Percentiles rank a stretch among this genome's conserved stretches.
These are phyloP conservation scores for Leccinellum rugosiceps DNA, from an alignment of 768 basidiomycete genomes.

Conservation along the genomic window DNA sequence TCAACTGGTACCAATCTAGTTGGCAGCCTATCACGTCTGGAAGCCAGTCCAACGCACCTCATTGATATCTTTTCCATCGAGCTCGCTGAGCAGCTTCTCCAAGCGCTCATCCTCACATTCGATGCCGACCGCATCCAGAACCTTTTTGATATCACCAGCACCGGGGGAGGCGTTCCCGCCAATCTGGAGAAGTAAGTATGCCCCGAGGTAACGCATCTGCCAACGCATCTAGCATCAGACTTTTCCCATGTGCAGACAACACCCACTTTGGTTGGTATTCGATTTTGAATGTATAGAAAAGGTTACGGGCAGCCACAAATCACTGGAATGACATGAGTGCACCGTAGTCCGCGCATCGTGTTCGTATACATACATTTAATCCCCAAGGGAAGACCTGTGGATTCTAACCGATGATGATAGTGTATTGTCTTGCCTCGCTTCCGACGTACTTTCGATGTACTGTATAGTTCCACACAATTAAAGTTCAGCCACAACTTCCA, in stretches of 20 bases:
- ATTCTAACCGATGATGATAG: conserved; percentile 73
- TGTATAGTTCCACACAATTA: conserved; percentile 61
- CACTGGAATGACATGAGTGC: conserved; percentile 44
- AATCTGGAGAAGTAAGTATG: conserved; percentile 94
- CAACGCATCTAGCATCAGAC: background rate
- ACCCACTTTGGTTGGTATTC: conserved; percentile 44
- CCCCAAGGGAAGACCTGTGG: conserved; percentile 91
- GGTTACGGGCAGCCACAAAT: conserved; percentile 87
- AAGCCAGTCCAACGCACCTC: conserved; percentile 45
- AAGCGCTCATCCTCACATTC: conserved; percentile 84
- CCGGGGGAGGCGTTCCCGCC: conserved; percentile 90
- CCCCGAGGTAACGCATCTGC: conserved; percentile 91
- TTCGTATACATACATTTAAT: conserved; percentile 61
- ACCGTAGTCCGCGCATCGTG: background rate
- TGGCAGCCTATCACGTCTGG: background rate
- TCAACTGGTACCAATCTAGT: conserved; percentile 52
- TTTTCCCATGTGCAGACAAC: background rate
- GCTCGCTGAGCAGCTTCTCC: conserved; percentile 81
- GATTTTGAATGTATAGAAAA: conserved; percentile 30
- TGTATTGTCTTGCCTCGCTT: conserved; percentile 8
- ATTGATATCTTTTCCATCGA: conserved; percentile 86
- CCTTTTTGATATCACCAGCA: conserved; percentile 82
- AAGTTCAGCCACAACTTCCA: conserved; percentile 41
- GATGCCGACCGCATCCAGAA: conserved; percentile 83
- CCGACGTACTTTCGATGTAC: conserved; percentile 30